Base-by-base conservation (phyloP, 164 flowering plant species). In the Pachysandra terminalis region DNA sequence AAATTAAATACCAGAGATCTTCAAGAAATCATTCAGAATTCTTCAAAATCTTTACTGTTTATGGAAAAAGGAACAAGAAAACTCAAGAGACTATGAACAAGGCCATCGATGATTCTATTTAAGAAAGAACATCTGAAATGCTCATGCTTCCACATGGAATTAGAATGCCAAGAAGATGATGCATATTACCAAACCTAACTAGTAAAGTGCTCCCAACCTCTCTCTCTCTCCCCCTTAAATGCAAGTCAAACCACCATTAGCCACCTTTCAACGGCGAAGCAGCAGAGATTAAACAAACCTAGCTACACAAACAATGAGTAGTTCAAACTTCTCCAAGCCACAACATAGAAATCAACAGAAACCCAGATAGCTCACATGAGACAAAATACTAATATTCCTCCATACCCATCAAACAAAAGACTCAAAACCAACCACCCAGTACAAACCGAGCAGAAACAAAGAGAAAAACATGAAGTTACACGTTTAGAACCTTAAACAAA, bases 181-280 rank as follows among this genome's bases (percentile, higher is more conserved):
- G 37, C 40, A 28, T 17, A 9, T 41, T 70, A 19, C 63, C 45
- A 24, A 56, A 35, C 52, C 28, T 10, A 40, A 40, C 7, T 24
- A 54, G 24, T 62, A 51, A 63, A 57, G 59, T 62, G 19, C 35
- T n/a, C n/a, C n/a, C n/a, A n/a, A n/a, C n/a, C 21, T 52, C 26
- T 65, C n/a, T 53, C 10, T 41, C 65, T n/a, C n/a, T n/a, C 25
- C 66, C 32, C 55, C 25, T 21, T 24, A 67, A 55, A n/a, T 54
- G 8, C 0, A 83, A 82, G 90, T 86, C 90, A 86, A 84, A 85
- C 83, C 75, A 77, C 76, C 79, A 84, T n/a, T n/a, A n/a, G n/a
- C n/a, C n/a, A n/a, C n/a, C n/a, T n/a, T n/a, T n/a, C n/a, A n/a
- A n/a, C n/a, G n/a, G n/a, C n/a, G n/a, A n/a, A n/a, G n/a, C n/a